Conservation (phyloP, 192 early-diverging fungal genomes). For the Coemansia sp. region DNA sequence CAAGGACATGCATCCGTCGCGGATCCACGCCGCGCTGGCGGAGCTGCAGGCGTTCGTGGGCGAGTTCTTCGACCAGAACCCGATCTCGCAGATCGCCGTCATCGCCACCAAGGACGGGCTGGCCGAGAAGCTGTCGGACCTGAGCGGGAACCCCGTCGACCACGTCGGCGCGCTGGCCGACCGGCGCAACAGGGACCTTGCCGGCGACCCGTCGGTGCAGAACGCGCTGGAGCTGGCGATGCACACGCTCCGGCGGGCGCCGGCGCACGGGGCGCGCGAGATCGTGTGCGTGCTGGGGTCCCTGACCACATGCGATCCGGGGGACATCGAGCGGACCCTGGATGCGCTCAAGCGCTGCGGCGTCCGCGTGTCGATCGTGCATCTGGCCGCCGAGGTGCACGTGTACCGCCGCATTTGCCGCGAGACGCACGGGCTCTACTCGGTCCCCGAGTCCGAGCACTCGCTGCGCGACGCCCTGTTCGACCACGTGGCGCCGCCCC, state of each 20-base stretch:
- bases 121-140: slow-evolving; percentile 83
- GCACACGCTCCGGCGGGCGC: slow-evolving; percentile 75
- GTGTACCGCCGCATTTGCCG: slow-evolving; percentile 73
- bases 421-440: slow-evolving; percentile 80
- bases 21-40: slow-evolving; percentile 71
- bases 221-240: slow-evolving; percentile 88
- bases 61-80: slow-evolving; percentile 98
- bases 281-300: slow-evolving; percentile 85
- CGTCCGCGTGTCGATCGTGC: slow-evolving; percentile 86
- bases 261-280: slow-evolving; percentile 86
- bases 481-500: slow-evolving; percentile 86
- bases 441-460: slow-evolving; percentile 80
- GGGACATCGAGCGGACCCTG: slow-evolving; percentile 85
- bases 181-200: slow-evolving; percentile 66
- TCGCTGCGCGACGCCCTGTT: slow-evolving; percentile 84
- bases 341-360: slow-evolving; percentile 62
- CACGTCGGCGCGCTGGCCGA: slow-evolving; percentile 71
- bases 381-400: slow-evolving; percentile 87
- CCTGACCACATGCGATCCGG: slow-evolving; percentile 92
- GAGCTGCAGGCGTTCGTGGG: slow-evolving; percentile 70
- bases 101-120: slow-evolving; percentile 83
- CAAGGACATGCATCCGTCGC: slow-evolving; percentile 79
- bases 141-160: slow-evolving; percentile 83
- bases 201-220: slow-evolving; percentile 90
- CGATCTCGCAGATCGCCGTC: slow-evolving; percentile 84